These are phyloP conservation scores for Ettlia oleoabundans DNA, from an alignment of 139 green algal species.

Conservation along the genomic window DNA sequence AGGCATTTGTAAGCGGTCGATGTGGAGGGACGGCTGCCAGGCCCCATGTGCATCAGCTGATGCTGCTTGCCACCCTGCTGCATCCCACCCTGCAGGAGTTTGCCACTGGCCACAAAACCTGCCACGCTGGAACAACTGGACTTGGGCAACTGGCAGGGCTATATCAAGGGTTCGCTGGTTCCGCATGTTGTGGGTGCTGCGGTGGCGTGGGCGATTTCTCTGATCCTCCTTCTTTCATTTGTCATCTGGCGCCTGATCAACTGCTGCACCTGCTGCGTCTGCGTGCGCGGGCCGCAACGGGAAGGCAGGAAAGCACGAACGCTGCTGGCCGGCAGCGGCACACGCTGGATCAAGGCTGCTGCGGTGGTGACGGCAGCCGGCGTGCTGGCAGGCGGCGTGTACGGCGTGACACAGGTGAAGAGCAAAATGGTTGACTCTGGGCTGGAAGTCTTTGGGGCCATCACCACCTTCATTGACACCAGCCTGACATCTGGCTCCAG, in stretches of 20 bases:
- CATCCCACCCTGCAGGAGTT: too few relatives aligned
- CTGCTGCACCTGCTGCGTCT: slow-evolving; percentile 24
- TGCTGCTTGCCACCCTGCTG: too few relatives aligned
- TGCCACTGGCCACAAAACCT: slow-evolving; percentile 20
- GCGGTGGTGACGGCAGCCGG: background rate
- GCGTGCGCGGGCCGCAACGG: background rate
- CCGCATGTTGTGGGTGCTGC: background rate
- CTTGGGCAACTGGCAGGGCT: slow-evolving; percentile 4
- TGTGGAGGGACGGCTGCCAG: background rate
- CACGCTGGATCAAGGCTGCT: background rate
- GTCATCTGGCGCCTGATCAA: slow-evolving; percentile 13
- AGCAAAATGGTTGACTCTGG: background rate
- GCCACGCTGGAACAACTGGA: slow-evolving; percentile 11
- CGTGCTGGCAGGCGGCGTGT: slow-evolving; percentile 4
- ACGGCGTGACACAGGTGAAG: background rate
- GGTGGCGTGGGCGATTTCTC: background rate
- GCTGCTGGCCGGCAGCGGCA: background rate
- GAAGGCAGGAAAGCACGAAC: background rate
- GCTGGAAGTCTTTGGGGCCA: background rate
- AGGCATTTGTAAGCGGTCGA: background rate
- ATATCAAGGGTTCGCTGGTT: background rate
- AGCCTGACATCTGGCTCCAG: background rate
- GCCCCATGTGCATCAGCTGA: too few relatives aligned
- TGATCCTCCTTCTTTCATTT: slow-evolving; percentile 10
- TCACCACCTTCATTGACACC: background rate